Evolutionary conservation across 73 alveolate genomes (phyloP), one percentile per base, ranked within the genome.

Genomic region (Paramecium octaurelia): DNA sequence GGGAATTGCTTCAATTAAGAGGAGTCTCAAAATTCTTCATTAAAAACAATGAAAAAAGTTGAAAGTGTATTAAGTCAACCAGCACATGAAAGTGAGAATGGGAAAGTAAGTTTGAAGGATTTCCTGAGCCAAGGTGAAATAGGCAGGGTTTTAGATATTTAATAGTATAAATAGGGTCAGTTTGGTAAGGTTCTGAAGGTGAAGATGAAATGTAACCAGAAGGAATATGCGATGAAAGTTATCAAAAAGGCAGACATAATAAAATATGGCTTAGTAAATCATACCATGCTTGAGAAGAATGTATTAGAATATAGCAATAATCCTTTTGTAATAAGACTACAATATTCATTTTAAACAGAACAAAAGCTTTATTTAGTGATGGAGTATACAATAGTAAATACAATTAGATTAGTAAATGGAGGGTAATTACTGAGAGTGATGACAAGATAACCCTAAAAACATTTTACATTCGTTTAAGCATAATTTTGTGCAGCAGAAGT

Each of bases 301-400:
- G 97, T 97, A 16, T 95, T 98, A 73, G 96, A 93, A 42, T 94
- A 95, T 43, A 95, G 96, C 57, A 58, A 87, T 59, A 96, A 96
- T 64, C 99, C 99, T 11, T 98, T 97, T 92, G 95, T 98, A 69
- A 95, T 98, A n/a, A 97, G 96, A 93, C 58, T 97, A 36, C 94
- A 96, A 70, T 96, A 96, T 87, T 96, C 99, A 12, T 98, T 97
- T 86, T 98, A 98, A 92, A 96, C 97, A n/a, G 96, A 97, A 20
- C 93, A 96, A 80, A 94, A 98, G 40, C 96, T 97, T 20, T 98
- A 95, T 92, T 93, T 97, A 88, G 93, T 97, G 64, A 93, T 98
- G 96, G 99, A 98, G 93, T 88, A 88, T 59, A 21, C 3, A 16
- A 23, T 31, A 35, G 14, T 48, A 20, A 36, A 40, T 21, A 27